Evolutionary conservation across 331 rosid species (phyloP).

Genomic region (Acacia concinna): DNA sequence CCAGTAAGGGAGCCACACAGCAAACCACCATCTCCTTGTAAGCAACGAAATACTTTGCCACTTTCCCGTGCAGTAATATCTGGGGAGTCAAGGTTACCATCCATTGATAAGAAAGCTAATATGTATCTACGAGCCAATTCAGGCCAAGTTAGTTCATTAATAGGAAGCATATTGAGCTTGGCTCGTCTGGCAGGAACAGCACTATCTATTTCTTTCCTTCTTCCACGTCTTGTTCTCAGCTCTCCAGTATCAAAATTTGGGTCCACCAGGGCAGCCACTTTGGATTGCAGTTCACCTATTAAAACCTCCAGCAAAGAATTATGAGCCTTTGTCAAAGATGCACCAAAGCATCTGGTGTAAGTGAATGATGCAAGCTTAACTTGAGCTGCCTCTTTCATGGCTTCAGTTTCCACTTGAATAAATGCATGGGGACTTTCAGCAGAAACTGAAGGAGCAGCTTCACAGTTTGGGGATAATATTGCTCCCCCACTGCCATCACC

Average conservation of each 20-base stretch:
- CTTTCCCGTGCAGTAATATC: constrained; percentile 90
- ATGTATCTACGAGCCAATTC: constrained; percentile 87
- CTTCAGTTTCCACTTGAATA: constrained; percentile 81
- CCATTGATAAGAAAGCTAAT: constrained; percentile 87
- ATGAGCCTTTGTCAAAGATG: constrained; percentile 86
- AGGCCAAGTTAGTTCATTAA: constrained; percentile 96
- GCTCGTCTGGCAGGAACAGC: constrained; percentile 59
- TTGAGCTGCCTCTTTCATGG: constrained; percentile 79
- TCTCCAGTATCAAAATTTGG: constrained; percentile 96
- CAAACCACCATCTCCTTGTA: constrained; percentile 98
- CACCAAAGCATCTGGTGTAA: constrained; percentile 75
- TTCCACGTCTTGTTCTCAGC: constrained; percentile 78
- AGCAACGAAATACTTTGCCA: constrained; percentile 90
- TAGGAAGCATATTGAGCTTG: constrained; percentile 82
- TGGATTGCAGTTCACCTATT: constrained; percentile 79
- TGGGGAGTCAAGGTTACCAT: constrained; percentile 88
- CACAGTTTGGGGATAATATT: constrained; percentile 37
- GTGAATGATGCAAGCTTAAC: constrained; percentile 68
- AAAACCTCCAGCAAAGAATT: constrained; percentile 78
- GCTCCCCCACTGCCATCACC: constrained; percentile 43
- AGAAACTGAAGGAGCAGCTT: constrained; percentile 46
- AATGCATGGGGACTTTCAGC: constrained; percentile 57
- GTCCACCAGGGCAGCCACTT: constrained; percentile 92
- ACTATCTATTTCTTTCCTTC: constrained; percentile 84
- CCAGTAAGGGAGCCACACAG: constrained; percentile 97